These are phyloP conservation scores for Rhynchosporium secalis DNA, from an alignment of 2,329 filamentous ascomycete species.

Conservation along the genomic window DNA sequence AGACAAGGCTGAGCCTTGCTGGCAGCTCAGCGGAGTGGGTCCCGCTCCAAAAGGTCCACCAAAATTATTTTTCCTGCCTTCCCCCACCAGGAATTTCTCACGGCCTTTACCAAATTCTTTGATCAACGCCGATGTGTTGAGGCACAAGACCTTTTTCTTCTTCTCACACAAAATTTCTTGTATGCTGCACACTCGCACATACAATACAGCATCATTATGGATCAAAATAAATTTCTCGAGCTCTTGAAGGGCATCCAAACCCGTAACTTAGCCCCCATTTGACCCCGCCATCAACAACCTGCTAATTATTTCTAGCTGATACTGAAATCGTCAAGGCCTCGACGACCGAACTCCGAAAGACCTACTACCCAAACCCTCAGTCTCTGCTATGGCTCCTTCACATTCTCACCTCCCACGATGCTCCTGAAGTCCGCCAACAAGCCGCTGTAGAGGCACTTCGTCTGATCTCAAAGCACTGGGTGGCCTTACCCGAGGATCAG, in stretches of 20 bases:
- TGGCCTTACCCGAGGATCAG: conserved; percentile 68
- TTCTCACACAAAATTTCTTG: background rate
- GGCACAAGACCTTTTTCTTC: conserved; percentile 12
- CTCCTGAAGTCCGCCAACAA: conserved; percentile 69
- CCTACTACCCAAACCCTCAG: conserved; percentile 84
- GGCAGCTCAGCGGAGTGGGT: background rate
- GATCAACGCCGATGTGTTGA: conserved; percentile 21
- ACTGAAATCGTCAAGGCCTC: conserved; percentile 87
- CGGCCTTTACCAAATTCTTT: background rate
- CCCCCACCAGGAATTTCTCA: background rate
- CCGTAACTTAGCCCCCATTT: conserved; percentile 58
- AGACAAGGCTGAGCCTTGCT: background rate
- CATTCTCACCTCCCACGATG: conserved; percentile 76
- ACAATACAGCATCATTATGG: conserved; percentile 52
- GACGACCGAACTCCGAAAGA: conserved; percentile 86
- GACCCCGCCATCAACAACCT: conserved; percentile 20
- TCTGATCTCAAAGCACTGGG: conserved; percentile 85
- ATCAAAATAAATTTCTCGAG: conserved; percentile 80
- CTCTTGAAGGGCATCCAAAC: conserved; percentile 85
- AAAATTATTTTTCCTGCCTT: conserved; percentile 9
- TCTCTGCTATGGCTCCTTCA: conserved; percentile 85
- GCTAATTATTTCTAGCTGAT: conserved; percentile 61
- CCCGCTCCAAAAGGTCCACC: background rate
- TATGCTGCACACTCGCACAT: conserved; percentile 9
- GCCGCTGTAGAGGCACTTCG: conserved; percentile 88